Base-by-base conservation (phyloP, 192 early-diverging fungal species). In the Entomortierella chlamydospora region DNA sequence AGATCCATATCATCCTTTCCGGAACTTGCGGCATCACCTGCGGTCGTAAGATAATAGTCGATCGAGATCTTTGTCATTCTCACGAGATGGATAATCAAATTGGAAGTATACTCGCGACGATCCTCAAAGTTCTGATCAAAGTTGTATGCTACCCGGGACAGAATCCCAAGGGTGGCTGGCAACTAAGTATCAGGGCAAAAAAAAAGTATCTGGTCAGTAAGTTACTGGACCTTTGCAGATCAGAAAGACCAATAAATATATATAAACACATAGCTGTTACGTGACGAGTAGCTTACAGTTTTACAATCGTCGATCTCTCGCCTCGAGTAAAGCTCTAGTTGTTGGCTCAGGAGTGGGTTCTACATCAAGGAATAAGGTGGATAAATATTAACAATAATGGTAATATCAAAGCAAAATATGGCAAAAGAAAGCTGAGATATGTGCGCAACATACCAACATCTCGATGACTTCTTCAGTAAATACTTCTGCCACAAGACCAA, bases 391-490 rank as follows among this genome's bases (percentile, higher is more conserved):
- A 41, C 12, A 22, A 12, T 20, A 43, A 37, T 37, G 34, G n/a
- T n/a, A n/a, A n/a, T 37, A 10, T 37, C 34, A 37, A 37, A 10
- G 34, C n/a, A n/a, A n/a, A n/a, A n/a, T n/a, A n/a, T n/a, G n/a
- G n/a, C n/a, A n/a, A n/a, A n/a, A n/a, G n/a, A n/a, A n/a, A n/a
- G n/a, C n/a, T n/a, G n/a, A n/a, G n/a, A n/a, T n/a, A n/a, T n/a
- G 12, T 47, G 12, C 45, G 0, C 8, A 9, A 47, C 64, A 28
- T 79, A 79, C 76, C 49, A 79, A 51, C 62, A 70, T 79, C 57
- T 79, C 68, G 12, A 79, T 70, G 63, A 79, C 76, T 29, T 79
- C 76, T 29, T 79, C 76, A 25, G 61, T 79, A 54, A 66, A 79
- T 9, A 79, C 52, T 30, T 79, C 76, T 11, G 68, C 76, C 8